A percentile compares a stretch with the other conserved stretches of the same genome.
Conservation (phyloP, 2,329 filamentous ascomycete genomes). For the Fusarium musae region DNA sequence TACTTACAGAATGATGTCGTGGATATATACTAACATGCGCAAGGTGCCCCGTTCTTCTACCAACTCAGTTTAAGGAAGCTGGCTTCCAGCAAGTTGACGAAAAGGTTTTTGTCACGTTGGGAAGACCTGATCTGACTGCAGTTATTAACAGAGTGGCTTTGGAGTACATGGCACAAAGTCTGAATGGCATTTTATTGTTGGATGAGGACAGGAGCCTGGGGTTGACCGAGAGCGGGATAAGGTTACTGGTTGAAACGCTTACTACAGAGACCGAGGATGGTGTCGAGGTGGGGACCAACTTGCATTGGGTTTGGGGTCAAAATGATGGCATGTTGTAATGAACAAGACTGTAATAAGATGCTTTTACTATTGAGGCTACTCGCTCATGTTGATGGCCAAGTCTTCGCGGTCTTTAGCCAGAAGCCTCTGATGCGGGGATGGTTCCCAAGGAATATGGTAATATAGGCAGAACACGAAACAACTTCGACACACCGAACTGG, state of each 20-base stretch:
- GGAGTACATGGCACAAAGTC: fast-evolving
- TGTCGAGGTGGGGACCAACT: fast-evolving
- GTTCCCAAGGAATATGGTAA: no score
- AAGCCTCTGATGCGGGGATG: no score
- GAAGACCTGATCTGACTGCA: not conserved
- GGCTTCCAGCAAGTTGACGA: not conserved
- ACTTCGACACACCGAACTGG: no score
- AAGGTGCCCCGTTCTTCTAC: not conserved
- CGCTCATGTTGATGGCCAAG: no score
- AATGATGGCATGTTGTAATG: not conserved
- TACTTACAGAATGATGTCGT: no score
- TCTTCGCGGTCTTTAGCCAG: no score
- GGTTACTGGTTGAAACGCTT: fast-evolving
- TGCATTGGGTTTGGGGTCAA: not conserved
- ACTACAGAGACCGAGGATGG: fast-evolving
- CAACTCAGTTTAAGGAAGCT: fast-evolving
- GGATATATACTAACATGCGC: no score
- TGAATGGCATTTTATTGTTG: fast-evolving
- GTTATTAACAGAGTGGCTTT: fast-evolving
- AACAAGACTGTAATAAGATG: no score
- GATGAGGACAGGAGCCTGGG: not conserved
- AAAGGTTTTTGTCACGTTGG: not conserved
- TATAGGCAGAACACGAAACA: no score
- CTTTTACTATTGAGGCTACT: no score
- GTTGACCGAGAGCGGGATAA: not conserved